A percentile compares a stretch with the other conserved stretches of the same genome.
phyloP scores from a whole-genome alignment of 805 yeast species.

The Kodamaea neixiangensis region DNA sequence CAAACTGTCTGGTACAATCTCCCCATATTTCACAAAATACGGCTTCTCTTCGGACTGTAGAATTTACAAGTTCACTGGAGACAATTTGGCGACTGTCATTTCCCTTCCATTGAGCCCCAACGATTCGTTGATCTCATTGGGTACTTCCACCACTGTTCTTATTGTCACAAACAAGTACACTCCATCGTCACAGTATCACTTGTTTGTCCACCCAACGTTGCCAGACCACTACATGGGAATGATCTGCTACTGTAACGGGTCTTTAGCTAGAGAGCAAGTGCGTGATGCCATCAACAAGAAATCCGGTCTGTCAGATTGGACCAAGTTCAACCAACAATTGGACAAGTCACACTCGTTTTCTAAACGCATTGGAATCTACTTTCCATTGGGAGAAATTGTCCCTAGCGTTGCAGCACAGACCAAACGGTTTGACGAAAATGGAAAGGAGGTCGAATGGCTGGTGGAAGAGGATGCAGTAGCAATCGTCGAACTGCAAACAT shows the following conservation, averaged over 20 bases:
- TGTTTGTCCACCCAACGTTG: conserved; percentile 85
- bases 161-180: conserved; percentile 74
- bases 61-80: conserved; percentile 83
- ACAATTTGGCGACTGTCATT: conserved; percentile 84
- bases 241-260: conserved; percentile 92
- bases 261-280: conserved; percentile 79
- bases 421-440: conserved; percentile 43
- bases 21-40: conserved; percentile 64
- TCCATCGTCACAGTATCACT: conserved; percentile 81
- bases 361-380: conserved; percentile 70
- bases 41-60: conserved; percentile 60
- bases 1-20: conserved; percentile 51
- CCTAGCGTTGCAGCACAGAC: conserved; percentile 75
- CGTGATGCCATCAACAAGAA: conserved; percentile 57
- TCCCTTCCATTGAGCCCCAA: conserved; percentile 75
- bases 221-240: conserved; percentile 83
- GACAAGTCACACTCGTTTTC: conserved; percentile 39
- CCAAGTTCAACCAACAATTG: conserved; percentile 57
- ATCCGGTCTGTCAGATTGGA: conserved; percentile 48
- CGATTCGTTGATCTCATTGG: conserved; percentile 80
- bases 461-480: conserved; percentile 66
- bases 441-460: conserved; percentile 38
- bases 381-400: conserved; percentile 88
- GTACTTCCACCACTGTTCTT: conserved; percentile 89
- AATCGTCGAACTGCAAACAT: conserved; percentile 84